Evolutionary conservation across 2,329 filamentous ascomycete species (phyloP).

Genomic region (Aspergillus unguis): DNA sequence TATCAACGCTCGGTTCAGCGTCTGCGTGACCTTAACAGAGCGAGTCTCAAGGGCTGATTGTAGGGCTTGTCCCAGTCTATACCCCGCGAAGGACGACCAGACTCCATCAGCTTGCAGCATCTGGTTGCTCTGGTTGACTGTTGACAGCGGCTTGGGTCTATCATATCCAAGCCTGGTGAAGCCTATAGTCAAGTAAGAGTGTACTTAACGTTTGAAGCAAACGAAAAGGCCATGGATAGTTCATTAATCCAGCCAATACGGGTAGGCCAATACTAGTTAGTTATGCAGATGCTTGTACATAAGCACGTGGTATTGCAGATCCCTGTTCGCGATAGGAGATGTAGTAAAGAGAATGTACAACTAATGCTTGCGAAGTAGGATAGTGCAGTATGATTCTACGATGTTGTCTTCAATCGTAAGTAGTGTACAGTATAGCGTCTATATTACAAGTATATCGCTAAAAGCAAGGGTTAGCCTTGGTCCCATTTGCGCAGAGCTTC

Average conservation of each 20-base stretch:
- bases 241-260: background rate
- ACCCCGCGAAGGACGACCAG: background rate
- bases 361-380: background rate
- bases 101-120: background rate
- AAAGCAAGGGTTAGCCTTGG: background rate
- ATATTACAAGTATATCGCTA: conserved; percentile 13
- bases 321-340: background rate
- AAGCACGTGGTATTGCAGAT: background rate
- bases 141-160: background rate
- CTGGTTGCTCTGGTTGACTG: background rate
- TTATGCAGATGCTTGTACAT: background rate
- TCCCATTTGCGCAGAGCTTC: background rate
- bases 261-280: background rate
- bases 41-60: background rate
- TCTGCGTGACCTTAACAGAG: background rate
- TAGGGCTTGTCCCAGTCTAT: background rate
- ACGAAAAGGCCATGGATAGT: background rate
- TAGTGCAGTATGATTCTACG: background rate
- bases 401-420: conserved; percentile 7
- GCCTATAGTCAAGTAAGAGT: too few species aligned
- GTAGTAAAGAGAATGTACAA: too few species aligned
- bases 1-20: background rate
- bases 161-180: too few species aligned
- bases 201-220: too few species aligned
- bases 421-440: conserved; percentile 20